Base-by-base conservation (phyloP, 805 yeast genomes). In the Gaillardinia entomophila region DNA sequence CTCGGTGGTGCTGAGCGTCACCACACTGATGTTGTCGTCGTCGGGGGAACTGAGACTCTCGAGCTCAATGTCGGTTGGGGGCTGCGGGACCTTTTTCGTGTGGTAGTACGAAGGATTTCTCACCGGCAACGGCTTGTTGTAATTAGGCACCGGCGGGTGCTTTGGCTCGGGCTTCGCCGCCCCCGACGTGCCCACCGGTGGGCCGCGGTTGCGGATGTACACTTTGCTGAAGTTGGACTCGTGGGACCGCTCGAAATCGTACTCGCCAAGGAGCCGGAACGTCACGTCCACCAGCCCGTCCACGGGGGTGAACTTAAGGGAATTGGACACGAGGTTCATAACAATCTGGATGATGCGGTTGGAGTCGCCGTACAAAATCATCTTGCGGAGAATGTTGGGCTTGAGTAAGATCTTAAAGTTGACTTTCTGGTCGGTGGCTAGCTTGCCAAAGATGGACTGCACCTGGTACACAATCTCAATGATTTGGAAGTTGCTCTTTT, bases 311-410 rank as follows among this genome's bases (percentile, higher is more conserved):
- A 92, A 92, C 54, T 92, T 92, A 46, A 92, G 65, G 0, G 95
- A 79, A 57, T 92, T 90, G 12, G 94, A 82, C 7, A 90, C 92
- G 34, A 92, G 65, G 49, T 92, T 92, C 89, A 90, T 88, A 5
- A 90, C 79, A 31, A 92, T 82, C 55, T 90, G 98, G 35, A 86
- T 76, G 26, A 92, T 84, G 51, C 97, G 68, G 55, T 87, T 88
- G 6, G 92, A 77, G 57, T 90, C 98, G 2, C 96, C 97, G 57
- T 69, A 77, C 6, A 90, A 60, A 2, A 86, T 72, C 68, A 83
- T 72, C 40, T 73, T 73, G 37, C 82, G 66, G 31, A 75, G 58
- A 11, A 61, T 57, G 41, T 74, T 73, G 4, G 96, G 95, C 24
- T 62, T 68, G 12, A 88, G 53, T 0, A 67, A 55, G n/a, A 87